Conservation (phyloP, 352 stramenopile species). For the Globisporangium spinosum region DNA sequence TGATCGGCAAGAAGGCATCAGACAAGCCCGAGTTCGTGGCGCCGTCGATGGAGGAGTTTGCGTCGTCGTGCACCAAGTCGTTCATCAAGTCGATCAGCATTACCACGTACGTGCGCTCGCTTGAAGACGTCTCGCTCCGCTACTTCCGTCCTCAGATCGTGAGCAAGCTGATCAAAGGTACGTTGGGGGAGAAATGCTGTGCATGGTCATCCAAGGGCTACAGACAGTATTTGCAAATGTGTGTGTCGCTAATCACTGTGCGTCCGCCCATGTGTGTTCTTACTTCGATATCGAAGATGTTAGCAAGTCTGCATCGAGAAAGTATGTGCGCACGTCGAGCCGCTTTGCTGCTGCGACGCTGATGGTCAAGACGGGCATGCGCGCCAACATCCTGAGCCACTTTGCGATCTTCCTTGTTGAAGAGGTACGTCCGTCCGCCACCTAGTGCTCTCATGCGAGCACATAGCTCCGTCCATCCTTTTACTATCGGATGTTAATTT, state of each 20-base stretch:
- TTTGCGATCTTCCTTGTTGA: slow-evolving; percentile 83
- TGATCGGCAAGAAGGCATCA: slow-evolving; percentile 24
- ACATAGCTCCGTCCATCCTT: not conserved
- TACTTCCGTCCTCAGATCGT: slow-evolving; percentile 54
- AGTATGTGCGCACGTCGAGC: slow-evolving; percentile 69
- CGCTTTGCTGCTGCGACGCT: slow-evolving; percentile 40
- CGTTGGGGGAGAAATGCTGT: not conserved
- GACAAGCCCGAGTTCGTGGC: slow-evolving; percentile 45
- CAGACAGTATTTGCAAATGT: slow-evolving; percentile 3
- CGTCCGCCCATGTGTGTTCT: no score
- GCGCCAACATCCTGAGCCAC: slow-evolving; percentile 65
- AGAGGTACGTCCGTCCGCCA: slow-evolving; percentile 42
- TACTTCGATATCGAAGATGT: slow-evolving; percentile 27
- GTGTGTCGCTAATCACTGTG: not conserved
- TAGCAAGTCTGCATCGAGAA: slow-evolving; percentile 71
- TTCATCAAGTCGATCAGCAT: slow-evolving; percentile 81
- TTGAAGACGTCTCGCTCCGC: slow-evolving; percentile 63
- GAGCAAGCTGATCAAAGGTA: slow-evolving; percentile 82
- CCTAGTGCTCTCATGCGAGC: not conserved
- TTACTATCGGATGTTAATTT: not conserved
- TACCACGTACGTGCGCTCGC: slow-evolving; percentile 70
- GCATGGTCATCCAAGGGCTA: not conserved
- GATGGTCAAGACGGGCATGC: slow-evolving; percentile 81
- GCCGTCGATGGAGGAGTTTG: slow-evolving; percentile 59
- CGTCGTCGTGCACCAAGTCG: slow-evolving; percentile 42